Percentiles rank a stretch among this genome's conserved stretches.
Evolutionary conservation across 129 eudicot species (phyloP).

Genomic region (Flaveria sonorensis): DNA sequence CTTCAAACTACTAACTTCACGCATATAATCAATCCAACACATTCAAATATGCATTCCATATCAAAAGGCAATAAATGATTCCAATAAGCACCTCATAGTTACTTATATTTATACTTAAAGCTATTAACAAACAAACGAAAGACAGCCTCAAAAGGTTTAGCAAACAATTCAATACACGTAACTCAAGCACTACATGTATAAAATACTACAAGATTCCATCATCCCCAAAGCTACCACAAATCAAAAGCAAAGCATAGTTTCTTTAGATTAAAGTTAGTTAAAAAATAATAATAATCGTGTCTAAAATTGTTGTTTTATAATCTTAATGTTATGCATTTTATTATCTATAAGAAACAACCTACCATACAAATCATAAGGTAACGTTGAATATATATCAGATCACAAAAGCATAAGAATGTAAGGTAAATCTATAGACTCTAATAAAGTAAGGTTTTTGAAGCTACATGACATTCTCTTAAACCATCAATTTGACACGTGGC

Average conservation of each 20-base stretch:
- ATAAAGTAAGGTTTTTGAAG: too few relatives aligned
- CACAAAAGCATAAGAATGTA: too few relatives aligned
- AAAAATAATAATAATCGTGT: neutral
- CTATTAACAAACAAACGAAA: constrained; percentile 2
- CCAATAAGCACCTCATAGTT: neutral
- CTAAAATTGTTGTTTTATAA: too few relatives aligned
- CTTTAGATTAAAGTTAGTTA: constrained; percentile 25
- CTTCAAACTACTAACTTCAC: too few relatives aligned
- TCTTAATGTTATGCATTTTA: too few relatives aligned
- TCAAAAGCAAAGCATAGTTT: constrained; percentile 20
- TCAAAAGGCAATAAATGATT: neutral
- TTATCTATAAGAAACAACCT: too few relatives aligned
- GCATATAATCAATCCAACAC: too few relatives aligned
- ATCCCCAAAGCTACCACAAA: constrained; percentile 25
- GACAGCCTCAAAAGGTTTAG: constrained; percentile 35
- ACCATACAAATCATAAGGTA: too few relatives aligned
- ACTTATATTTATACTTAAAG: neutral
- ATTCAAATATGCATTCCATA: neutral
- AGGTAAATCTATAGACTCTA: too few relatives aligned
- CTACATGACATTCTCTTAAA: too few relatives aligned
- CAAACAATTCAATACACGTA: constrained; percentile 17
- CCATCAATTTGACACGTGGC: too few relatives aligned
- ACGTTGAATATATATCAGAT: too few relatives aligned
- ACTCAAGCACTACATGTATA: constrained; percentile 15
- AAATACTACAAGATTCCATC: constrained; percentile 25